These are phyloP conservation scores for Starmerella apicola DNA, from an alignment of 805 yeast genomes.

Conservation along the genomic window DNA sequence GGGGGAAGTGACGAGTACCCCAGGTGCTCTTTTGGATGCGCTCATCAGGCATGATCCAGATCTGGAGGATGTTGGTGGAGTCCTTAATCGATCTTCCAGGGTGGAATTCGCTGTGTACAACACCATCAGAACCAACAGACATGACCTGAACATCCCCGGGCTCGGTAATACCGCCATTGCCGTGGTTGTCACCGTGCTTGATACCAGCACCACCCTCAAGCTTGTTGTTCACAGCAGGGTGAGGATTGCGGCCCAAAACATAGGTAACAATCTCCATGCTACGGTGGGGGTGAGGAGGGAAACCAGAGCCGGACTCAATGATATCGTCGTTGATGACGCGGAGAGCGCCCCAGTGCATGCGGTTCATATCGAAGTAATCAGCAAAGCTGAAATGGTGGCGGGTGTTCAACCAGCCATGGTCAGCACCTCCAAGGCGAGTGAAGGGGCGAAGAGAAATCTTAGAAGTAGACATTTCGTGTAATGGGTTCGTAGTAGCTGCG, in stretches of 20 bases:
- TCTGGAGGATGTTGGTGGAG: conserved; percentile 10
- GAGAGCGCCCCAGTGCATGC: conserved; percentile 19
- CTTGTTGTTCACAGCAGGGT: conserved; percentile 11
- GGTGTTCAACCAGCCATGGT: conserved; percentile 17
- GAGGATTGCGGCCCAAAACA: conserved; percentile 8
- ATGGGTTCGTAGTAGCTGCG: background rate
- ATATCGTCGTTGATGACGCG: conserved; percentile 18
- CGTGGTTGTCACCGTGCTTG: conserved; percentile 15
- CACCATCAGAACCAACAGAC: conserved; percentile 18
- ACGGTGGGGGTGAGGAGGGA: conserved; percentile 19
- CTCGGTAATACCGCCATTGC: conserved; percentile 13
- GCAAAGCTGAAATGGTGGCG: conserved; percentile 17
- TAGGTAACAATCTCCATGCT: conserved; percentile 16
- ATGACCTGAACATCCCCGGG: conserved; percentile 19
- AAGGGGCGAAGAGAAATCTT: conserved; percentile 12
- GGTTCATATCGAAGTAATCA: conserved; percentile 14
- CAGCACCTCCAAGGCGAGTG: conserved; percentile 12
- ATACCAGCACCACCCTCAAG: conserved; percentile 16
- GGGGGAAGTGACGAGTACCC: conserved; percentile 16
- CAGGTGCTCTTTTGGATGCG: conserved; percentile 7
- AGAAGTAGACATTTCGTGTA: background rate
- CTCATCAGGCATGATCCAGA: conserved; percentile 15
- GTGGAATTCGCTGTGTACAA: conserved; percentile 17
- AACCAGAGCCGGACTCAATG: conserved; percentile 13
- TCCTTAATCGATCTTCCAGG: background rate